A percentile compares a stretch with the other conserved stretches of the same genome.
Evolutionary conservation across 129 eudicot species (phyloP).

Genomic region (Erigeron canadensis): DNA sequence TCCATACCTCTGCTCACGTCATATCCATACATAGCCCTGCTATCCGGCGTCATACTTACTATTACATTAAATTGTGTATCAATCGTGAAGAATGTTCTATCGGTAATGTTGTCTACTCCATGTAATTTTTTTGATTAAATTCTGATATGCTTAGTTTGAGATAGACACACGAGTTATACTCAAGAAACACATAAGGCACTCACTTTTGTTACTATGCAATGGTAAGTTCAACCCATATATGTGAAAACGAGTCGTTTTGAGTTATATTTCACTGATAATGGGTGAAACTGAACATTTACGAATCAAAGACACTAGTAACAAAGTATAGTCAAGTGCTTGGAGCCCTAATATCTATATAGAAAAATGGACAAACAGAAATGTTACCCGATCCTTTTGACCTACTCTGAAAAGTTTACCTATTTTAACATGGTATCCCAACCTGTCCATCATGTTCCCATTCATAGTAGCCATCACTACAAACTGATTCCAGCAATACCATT

Average conservation of each 20-base stretch:
- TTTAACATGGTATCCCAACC: not conserved
- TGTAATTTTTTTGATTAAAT: not conserved
- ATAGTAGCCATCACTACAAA: not conserved
- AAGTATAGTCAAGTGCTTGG: not conserved
- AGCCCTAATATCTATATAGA: too few relatives aligned
- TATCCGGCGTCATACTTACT: conserved; percentile 63
- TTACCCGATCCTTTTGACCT: not conserved
- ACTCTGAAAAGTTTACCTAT: not conserved
- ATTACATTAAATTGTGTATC: conserved; percentile 64
- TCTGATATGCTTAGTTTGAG: not conserved
- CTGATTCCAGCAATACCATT: not conserved
- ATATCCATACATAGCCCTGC: conserved; percentile 77
- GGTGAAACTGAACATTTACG: not conserved
- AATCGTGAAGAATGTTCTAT: conserved; percentile 59
- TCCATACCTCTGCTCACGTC: conserved; percentile 66
- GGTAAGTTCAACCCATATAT: not conserved
- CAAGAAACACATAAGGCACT: not conserved
- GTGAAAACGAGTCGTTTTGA: not conserved
- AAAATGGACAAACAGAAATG: too few relatives aligned
- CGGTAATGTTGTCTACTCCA: conserved; percentile 52
- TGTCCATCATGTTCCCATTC: not conserved
- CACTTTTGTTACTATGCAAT: not conserved
- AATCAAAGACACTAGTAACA: not conserved
- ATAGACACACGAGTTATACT: not conserved
- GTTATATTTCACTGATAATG: not conserved